Evolutionary conservation across 2,329 filamentous ascomycete species (phyloP), one percentile per base, ranked within the genome.

Genomic region (Ascochyta viciae-villosae): DNA sequence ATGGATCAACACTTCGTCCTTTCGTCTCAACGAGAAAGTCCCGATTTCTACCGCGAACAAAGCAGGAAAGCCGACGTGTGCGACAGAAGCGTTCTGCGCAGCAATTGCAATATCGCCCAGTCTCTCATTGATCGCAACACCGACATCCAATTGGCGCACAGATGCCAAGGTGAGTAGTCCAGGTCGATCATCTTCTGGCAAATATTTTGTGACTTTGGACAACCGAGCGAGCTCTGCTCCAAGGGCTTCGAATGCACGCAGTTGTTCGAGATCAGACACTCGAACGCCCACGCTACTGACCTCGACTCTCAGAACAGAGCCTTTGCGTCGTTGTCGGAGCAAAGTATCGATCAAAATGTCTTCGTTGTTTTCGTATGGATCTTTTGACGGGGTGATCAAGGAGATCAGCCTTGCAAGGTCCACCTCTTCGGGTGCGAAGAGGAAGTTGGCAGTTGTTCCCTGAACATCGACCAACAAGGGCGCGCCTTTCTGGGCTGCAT

Each of bases 291-390:
- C 75, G 26, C 83, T 83, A 26, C 87, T 87, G 6, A 96, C 71
- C 3, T 84, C 87, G 5, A 90, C 74, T 44, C 91, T 87, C 27
- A 97, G 79, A 6, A 98, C 89, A 9, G 90, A 88, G 0, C 94
- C 95, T 75, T 97, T 94, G 49, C 89, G 85, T 57, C 95, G 83
- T 74, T 99, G 95, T 22, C 91, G 85, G 13, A 98, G 78, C 0
- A 99, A 81, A 0, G 92, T 97, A 65, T 98, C 94, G 22, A 99
- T 85, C 82, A 99, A 88, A 57, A 99, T 96, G 67, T 98, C 94
- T 65, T 97, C 92, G 57, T 96, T 90, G 42, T 88, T 87, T 58
- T 94, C 89, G 66, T 95, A 97, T 61, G 93, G 92, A 73, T 95
- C 87, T 62, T 92, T 95, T 0, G 93, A 96, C 0, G 95, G 96